Base-by-base conservation (phyloP, 2,329 filamentous ascomycete species). In the Didymella glomerata region DNA sequence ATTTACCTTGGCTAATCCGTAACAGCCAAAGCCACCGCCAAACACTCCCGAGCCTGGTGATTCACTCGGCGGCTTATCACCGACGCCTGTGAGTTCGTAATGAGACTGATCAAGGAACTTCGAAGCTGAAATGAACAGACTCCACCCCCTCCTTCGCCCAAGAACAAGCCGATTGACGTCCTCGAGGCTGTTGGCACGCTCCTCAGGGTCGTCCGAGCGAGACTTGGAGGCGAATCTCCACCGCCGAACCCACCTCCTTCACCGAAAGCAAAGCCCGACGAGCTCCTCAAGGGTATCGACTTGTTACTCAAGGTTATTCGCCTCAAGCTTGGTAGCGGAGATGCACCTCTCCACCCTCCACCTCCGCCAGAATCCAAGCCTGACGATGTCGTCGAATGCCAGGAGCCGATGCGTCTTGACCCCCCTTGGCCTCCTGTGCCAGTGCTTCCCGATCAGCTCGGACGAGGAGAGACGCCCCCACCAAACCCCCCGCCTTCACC, bases 21-120 rank as follows among this genome's bases (percentile, higher is more conserved):
- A 1, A 4, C 34, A 54, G 51, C 44, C 51, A 16, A 54, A 22
- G 34, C 34, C 51, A 32, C 51, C 51, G 11, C 44, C 51, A 24
- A 48, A 54, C 25, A 48, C 22, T 18, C 44, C 51, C 8, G 40
- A 44, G 41, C 22, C 27, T 6, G 14, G 34, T 2, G 24, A 42
- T 25, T 2, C 14, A 16, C n/a, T 47, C 3, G 18, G 30, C 38
- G 25, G 18, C n/a, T 40, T 25, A 10, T 25, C 32, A 22, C 24
- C 51, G 16, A 7, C 44, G 11, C 36, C 44, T 34, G 44, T 47
- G 24, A 30, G 50, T 18, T 18, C 13, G 4, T 11, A 2, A 16
- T 3, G 4, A 30, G 24, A 20, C 11, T 22, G 14, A n/a, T 2
- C 24, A 13, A 25, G 16, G 4, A 34, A 13, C 2, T 8, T 16